Conservation (phyloP, 306 rosid species). For the Ceratonia siliqua region DNA sequence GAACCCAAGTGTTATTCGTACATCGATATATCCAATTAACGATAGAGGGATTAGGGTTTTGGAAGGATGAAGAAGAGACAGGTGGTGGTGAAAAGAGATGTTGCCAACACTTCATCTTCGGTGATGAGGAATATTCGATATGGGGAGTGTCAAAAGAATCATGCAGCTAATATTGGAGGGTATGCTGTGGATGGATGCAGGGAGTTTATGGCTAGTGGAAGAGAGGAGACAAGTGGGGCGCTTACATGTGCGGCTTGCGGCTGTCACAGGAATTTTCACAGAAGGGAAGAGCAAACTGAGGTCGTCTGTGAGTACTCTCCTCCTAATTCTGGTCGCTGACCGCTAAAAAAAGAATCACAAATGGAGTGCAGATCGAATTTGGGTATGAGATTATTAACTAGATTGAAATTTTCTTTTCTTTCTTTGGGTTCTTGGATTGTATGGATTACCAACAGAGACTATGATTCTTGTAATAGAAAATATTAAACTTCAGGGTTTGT, state of each 20-base stretch:
- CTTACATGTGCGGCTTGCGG: conserved; percentile 90
- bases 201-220: conserved; percentile 74
- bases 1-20: not conserved
- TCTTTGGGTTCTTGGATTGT: conserved; percentile 33
- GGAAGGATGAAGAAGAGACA: conserved; percentile 75
- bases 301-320: conserved; percentile 95
- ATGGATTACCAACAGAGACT: conserved; percentile 18
- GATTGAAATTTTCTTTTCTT: conserved; percentile 27
- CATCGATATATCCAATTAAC: not conserved
- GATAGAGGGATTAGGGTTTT: conserved; percentile 30
- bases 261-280: conserved; percentile 84
- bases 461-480: conserved; percentile 33
- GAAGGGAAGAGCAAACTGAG: conserved; percentile 77
- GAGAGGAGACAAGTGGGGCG: conserved; percentile 57
- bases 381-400: conserved; percentile 35
- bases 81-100: conserved; percentile 63
- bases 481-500: conserved; percentile 25
- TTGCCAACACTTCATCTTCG: conserved; percentile 63
- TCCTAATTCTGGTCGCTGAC: conserved; percentile 47
- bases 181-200: conserved; percentile 92
- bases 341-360: not conserved
- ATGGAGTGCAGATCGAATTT: not conserved
- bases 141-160: conserved; percentile 89
- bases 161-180: conserved; percentile 87
- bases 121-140: conserved; percentile 63